Conservation (phyloP, 2,329 filamentous ascomycete genomes). For the Penicillium capsulatum region DNA sequence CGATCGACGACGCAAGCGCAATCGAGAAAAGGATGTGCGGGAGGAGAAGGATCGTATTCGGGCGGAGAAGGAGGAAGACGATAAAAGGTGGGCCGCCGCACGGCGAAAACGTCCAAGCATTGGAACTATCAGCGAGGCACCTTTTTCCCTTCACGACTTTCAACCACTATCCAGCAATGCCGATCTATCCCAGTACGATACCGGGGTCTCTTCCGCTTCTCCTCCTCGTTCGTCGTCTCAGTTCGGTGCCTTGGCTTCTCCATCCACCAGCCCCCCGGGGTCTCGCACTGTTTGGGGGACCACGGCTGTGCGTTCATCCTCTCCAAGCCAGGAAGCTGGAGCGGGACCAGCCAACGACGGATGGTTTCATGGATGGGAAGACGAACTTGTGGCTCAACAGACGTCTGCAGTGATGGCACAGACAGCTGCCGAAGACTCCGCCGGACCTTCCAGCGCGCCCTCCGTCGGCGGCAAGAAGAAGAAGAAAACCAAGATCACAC, state of each 20-base stretch:
- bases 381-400: conserved; percentile 64
- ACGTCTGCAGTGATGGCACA: conserved; percentile 49
- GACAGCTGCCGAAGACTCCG: conserved; percentile 35
- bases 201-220: conserved; percentile 37
- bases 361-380: conserved; percentile 81
- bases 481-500: conserved; percentile 64
- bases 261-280: conserved; percentile 75
- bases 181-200: conserved; percentile 28
- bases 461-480: conserved; percentile 51
- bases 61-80: conserved; percentile 74
- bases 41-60: conserved; percentile 82
- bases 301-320: conserved; percentile 56
- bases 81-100: conserved; percentile 63
- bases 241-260: conserved; percentile 60
- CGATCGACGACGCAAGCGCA: conserved; percentile 68
- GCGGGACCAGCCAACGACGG: conserved; percentile 61
- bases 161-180: conserved; percentile 52
- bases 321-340: conserved; percentile 50
- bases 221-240: conserved; percentile 41
- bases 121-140: conserved; percentile 39
- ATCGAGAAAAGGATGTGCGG: conserved; percentile 75
- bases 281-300: conserved; percentile 93
- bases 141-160: conserved; percentile 60
- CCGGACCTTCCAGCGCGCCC: conserved; percentile 16
- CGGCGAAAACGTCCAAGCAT: conserved; percentile 58